Conservation (phyloP, 2,329 filamentous ascomycete genomes). For the Talaromyces sp. region DNA sequence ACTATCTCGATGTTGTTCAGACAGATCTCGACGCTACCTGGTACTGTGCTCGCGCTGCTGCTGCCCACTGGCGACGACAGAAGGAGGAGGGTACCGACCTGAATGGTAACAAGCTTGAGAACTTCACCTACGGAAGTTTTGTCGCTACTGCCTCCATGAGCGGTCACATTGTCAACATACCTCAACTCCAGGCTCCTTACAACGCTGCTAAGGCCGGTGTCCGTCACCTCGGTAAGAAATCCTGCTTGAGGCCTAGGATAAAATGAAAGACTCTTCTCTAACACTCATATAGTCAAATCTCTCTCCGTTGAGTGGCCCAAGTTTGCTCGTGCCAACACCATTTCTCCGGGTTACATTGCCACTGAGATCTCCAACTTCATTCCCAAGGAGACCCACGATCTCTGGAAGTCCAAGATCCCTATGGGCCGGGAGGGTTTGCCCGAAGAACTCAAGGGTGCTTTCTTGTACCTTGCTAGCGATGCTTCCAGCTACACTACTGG, state of each 20-base stretch:
- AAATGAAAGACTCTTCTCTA: constrained; percentile 4
- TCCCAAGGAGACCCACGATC: constrained; percentile 62
- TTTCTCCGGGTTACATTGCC: constrained; percentile 73
- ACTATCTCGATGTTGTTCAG: constrained; percentile 64
- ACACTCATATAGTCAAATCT: constrained; percentile 54
- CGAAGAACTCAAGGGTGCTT: constrained; percentile 74
- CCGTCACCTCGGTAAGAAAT: constrained; percentile 45
- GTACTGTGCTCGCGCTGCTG: constrained; percentile 71
- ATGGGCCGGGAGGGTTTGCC: constrained; percentile 72
- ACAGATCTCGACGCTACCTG: constrained; percentile 75
- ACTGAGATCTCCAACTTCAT: constrained; percentile 70
- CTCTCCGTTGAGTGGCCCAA: constrained; percentile 74
- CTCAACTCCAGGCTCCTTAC: constrained; percentile 70
- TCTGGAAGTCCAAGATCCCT: constrained; percentile 76
- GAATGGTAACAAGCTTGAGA: constrained; percentile 60
- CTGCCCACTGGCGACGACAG: constrained; percentile 66
- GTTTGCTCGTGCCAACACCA: constrained; percentile 68
- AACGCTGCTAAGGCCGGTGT: constrained; percentile 68
- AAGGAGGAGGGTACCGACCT: constrained; percentile 63
- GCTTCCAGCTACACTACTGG: constrained; percentile 51
- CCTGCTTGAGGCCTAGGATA: constrained; percentile 48
- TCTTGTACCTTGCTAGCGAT: constrained; percentile 47
- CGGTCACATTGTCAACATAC: constrained; percentile 73
- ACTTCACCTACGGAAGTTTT: constrained; percentile 65
- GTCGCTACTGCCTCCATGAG: constrained; percentile 77